These are phyloP conservation scores for Acmispon strigosus DNA, from an alignment of 306 rosid species.

Conservation along the genomic window DNA sequence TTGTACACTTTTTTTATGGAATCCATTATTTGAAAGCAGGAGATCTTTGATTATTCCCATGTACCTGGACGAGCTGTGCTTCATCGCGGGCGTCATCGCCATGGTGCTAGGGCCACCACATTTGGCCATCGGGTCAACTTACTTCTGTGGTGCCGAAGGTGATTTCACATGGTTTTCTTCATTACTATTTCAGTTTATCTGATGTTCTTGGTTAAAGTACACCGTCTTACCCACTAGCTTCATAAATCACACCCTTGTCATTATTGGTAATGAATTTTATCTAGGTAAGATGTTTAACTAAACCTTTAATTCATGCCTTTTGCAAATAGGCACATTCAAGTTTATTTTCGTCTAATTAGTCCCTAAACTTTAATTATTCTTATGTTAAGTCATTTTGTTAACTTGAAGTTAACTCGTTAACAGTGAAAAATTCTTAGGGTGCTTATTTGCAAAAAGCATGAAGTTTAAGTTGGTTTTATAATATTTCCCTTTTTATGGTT, in stretches of 20 bases:
- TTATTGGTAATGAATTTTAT: background rate
- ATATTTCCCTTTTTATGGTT: too few relatives aligned
- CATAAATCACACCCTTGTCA: background rate
- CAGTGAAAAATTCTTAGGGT: too few relatives aligned
- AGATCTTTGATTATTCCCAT: conserved; percentile 47
- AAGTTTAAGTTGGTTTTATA: too few relatives aligned
- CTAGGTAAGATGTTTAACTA: too few relatives aligned
- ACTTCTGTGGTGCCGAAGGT: conserved; percentile 63
- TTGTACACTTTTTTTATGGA: conserved; percentile 36
- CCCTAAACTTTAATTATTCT: too few relatives aligned
- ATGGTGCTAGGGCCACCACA: conserved; percentile 57
- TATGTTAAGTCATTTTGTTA: too few relatives aligned
- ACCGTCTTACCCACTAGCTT: background rate
- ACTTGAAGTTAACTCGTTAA: too few relatives aligned
- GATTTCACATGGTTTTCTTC: conserved; percentile 4
- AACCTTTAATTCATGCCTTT: too few relatives aligned
- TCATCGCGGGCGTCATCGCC: conserved; percentile 67
- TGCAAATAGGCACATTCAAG: too few relatives aligned
- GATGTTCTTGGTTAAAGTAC: background rate
- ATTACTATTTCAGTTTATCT: background rate
- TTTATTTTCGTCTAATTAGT: too few relatives aligned
- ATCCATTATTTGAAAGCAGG: conserved; percentile 45
- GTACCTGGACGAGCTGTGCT: conserved; percentile 51
- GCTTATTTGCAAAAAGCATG: too few relatives aligned
- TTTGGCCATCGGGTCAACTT: conserved; percentile 51